Percentiles rank a stretch among this genome's conserved stretches.
These are phyloP conservation scores for Grigorovia yakushimaensis DNA, from an alignment of 805 yeast genomes.

Conservation along the genomic window DNA sequence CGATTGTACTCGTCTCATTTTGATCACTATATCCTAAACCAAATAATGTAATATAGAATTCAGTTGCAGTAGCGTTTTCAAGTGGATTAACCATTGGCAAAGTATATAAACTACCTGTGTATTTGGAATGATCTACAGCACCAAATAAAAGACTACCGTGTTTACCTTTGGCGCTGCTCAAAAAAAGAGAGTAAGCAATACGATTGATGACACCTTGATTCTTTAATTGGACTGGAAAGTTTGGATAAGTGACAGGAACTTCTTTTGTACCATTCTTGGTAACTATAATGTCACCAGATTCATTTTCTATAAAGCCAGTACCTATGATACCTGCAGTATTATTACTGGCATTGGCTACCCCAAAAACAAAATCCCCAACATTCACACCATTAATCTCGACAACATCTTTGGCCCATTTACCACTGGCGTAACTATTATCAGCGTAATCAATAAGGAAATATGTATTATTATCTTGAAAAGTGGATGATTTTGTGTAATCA, in stretches of 20 bases:
- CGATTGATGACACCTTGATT: conserved; percentile 45
- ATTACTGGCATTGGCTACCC: conserved; percentile 26
- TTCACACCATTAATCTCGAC: conserved; percentile 41
- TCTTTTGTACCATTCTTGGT: neutral
- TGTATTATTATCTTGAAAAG: conserved; percentile 26
- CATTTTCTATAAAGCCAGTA: conserved; percentile 46
- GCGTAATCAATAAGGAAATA: conserved; percentile 39
- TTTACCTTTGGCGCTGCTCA: conserved; percentile 31
- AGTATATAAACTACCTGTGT: conserved; percentile 42
- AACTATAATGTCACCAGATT: conserved; percentile 18
- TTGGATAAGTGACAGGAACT: conserved; percentile 28
- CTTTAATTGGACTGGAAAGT: conserved; percentile 54
- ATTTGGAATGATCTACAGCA: conserved; percentile 57
- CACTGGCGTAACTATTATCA: conserved; percentile 39
- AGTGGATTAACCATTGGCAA: conserved; percentile 40
- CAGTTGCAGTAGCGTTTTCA: conserved; percentile 11
- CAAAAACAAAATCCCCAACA: conserved; percentile 24
- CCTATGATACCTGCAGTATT: conserved; percentile 41
- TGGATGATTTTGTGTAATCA: conserved; percentile 23
- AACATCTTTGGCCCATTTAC: conserved; percentile 40
- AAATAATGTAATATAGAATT: conserved; percentile 18
- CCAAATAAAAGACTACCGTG: conserved; percentile 57
- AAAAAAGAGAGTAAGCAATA: conserved; percentile 51
- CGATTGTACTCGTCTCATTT: conserved; percentile 10
- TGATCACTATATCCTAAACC: conserved; percentile 20